phyloP scores from a whole-genome alignment of 345 rosid genomes.

The Eucalyptus pumila region DNA sequence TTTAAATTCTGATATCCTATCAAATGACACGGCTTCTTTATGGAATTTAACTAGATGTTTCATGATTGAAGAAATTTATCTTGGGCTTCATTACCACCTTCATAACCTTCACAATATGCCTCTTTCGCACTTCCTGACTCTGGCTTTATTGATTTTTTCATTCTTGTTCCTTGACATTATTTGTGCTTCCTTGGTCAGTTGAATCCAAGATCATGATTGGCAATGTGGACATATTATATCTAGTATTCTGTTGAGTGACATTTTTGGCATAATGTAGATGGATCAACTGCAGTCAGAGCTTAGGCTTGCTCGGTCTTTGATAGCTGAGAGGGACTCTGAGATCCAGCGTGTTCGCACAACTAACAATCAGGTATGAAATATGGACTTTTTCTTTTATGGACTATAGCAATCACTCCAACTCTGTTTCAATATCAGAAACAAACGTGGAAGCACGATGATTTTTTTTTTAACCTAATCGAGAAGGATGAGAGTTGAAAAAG shows the following conservation, averaged over 20 bases:
- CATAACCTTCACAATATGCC: neutral
- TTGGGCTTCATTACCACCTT: neutral
- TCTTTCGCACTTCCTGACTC: neutral
- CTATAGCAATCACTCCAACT: neutral
- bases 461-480: neutral
- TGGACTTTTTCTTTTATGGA: neutral
- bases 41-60: neutral
- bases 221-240: neutral
- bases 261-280: constrained; percentile 32
- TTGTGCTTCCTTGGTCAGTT: neutral
- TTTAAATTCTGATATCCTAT: neutral
- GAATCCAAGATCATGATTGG: neutral
- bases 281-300: constrained; percentile 89
- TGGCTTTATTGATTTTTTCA: neutral
- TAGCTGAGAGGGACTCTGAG: constrained; percentile 85
- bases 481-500: neutral
- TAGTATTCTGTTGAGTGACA: neutral
- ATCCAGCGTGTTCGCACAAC: constrained; percentile 60
- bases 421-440: neutral
- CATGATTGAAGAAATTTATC: neutral
- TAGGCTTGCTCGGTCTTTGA: constrained; percentile 78
- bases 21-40: neutral
- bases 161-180: neutral
- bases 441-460: neutral
- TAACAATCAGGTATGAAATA: constrained; percentile 63